Conservation (phyloP, 2,329 filamentous ascomycete species). For the Myrmaecium sp. region DNA sequence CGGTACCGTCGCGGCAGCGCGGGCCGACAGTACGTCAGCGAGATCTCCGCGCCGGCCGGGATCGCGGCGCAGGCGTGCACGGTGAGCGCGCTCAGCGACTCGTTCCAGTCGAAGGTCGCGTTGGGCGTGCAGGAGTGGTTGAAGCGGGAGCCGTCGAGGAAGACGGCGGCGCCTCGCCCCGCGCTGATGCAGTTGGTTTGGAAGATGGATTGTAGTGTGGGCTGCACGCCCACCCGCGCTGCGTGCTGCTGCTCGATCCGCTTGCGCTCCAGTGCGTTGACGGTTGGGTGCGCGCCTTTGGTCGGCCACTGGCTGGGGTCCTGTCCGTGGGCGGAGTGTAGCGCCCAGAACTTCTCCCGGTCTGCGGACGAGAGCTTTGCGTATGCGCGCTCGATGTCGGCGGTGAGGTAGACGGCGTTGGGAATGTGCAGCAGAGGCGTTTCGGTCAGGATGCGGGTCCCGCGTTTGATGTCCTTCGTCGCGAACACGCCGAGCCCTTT, state of each 20-base stretch:
- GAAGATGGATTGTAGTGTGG: slow-evolving; percentile 18
- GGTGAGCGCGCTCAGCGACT: slow-evolving; percentile 11
- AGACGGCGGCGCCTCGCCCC: slow-evolving; percentile 16
- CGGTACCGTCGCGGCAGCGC: slow-evolving; percentile 20
- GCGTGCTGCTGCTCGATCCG: slow-evolving; percentile 16
- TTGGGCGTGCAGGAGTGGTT: slow-evolving; percentile 27
- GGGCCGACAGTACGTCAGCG: slow-evolving; percentile 17
- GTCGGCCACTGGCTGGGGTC: slow-evolving; percentile 13
- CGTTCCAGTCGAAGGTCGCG: slow-evolving; percentile 17
- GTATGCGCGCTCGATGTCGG: slow-evolving; percentile 16
- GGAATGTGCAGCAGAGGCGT: slow-evolving; percentile 20
- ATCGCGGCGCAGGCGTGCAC: slow-evolving; percentile 20
- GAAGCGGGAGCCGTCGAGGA: slow-evolving; percentile 20
- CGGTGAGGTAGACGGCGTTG: slow-evolving; percentile 14
- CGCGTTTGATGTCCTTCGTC: slow-evolving; percentile 14
- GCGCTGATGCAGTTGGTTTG: slow-evolving; percentile 25
- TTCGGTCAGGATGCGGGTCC: slow-evolving; percentile 25
- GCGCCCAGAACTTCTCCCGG: slow-evolving; percentile 11
- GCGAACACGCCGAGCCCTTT: slow-evolving; percentile 29
- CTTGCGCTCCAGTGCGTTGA: slow-evolving; percentile 8
- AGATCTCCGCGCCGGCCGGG: slow-evolving; percentile 19
- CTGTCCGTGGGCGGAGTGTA: slow-evolving; percentile 14
- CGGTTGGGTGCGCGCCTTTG: slow-evolving; percentile 9
- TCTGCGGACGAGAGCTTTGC: slow-evolving; percentile 8
- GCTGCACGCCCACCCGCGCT: slow-evolving; percentile 10